Base-by-base conservation (phyloP, 73 alveolate genomes). In the Uronychia setigera region DNA sequence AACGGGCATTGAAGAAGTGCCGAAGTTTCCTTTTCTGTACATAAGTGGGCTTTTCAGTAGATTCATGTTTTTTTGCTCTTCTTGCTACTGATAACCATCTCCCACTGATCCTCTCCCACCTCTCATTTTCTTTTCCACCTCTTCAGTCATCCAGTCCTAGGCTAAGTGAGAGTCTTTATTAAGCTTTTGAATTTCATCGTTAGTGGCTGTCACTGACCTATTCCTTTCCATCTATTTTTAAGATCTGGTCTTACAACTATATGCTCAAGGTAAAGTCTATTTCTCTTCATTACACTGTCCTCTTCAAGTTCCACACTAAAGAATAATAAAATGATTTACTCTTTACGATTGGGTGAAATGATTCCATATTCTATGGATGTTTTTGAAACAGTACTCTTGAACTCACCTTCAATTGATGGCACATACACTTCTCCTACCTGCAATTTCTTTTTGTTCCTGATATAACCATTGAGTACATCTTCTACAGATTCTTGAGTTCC, bases 131-230 rank as follows among this genome's bases (percentile, higher is more conserved):
- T 46, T 46, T 19, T 19, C 19, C 67, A 46, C 19, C 67, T 46
- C 67, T 19, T 46, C 67, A 46, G 67, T 46, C 67, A 46, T 46
- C 67, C 67, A 46, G 67, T 46, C 67, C 67, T 46, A 19, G n/a
- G 67, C 19, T 11, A 46, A 46, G 67, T 46, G 67, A 46, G 67
- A 46, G 19, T 46, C 67, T 46, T 5, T 46, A 46, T 46, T 46
- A 19, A 46, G 67, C 67, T 46, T 46, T 46, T 5, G 19, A 19
- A 46, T 46, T 46, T 46, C 67, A 19, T 46, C 67, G 67, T 46
- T 46, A 19, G 67, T 46, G 67, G 67, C 67, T 5, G 67, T 46
- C 5, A 46, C 67, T 19, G 67, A 46, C 67, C 67, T 46, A 19
- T 46, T 46, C 19, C 67, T 46, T 19, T 46, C 67, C 67, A 46